Base-by-base conservation (phyloP, 2,329 filamentous ascomycete species). In the Westerdykella sp. region DNA sequence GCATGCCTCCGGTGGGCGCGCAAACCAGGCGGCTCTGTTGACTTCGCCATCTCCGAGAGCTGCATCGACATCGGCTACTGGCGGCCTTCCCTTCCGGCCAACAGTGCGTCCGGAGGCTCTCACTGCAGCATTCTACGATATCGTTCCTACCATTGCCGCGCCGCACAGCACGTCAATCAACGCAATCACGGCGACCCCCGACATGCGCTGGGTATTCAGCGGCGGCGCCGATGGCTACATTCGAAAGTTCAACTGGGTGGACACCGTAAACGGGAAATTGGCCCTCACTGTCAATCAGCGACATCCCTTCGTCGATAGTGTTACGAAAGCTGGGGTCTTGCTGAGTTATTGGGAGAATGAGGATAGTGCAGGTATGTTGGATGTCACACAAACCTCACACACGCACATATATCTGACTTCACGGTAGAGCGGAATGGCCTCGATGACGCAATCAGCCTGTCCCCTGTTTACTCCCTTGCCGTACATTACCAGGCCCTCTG, bases 271-370 rank as follows among this genome's bases (percentile, higher is more conserved):
- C 63, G 89, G 89, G 51, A 96, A 95, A 69, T 80, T 93, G 28
- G 83, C 91, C 47, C 73, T 98, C 56, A 98, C 93, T 0, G 93
- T 98, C 5, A 93, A 93, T 25, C 93, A 98, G 70, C 78, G 87
- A 39, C 93, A 98, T 63, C 93, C 93, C 0, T 98, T 97, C 58
- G 93, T 98, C 34, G 93, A 98, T 64, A 95, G 87, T 56, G 93
- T 98, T 35, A 87, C 88, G 43, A 98, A 98, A 68, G 90, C 91
- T 2, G 93, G 90, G 1, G 87, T 95, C 5, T 71, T 97, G 39
- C 83, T 96, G 78, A 95, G 87, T 40, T 98, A 98, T 66, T 98
- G 93, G 93, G 93, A 96, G 66, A 98, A 97, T 58, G 90, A 96
- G 64, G 91, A 98, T 62, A 79, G 81, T 2, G 69, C 70, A 37